Evolutionary conservation across 2,329 filamentous ascomycete species (phyloP), one percentile per base, ranked within the genome.

Genomic region (Fusarium scirpi): DNA sequence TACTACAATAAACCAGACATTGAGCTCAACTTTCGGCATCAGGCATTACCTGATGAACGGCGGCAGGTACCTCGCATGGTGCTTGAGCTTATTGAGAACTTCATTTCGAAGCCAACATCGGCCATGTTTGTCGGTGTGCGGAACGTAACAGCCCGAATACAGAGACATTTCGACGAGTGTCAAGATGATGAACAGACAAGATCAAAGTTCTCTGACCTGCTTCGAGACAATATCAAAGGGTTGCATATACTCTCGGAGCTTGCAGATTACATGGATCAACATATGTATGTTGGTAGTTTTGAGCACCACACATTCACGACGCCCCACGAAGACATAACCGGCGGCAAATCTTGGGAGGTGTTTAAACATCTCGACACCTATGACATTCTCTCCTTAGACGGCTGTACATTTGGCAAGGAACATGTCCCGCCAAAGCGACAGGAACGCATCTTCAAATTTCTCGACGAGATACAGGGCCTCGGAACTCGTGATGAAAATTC

Each of bases 81-180:
- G 30, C 65, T 62, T 12, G 67, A 71, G n/a, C 45, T 74, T 22
- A 73, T 73, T 16, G 69, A 74, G 53, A 73, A 74, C 40, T 74
- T 74, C 60, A 69, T 74, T 15, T 67, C 69, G 29, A 55, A 56
- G 20, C 18, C 38, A 20, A 18, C 32, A 13, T 55, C 61, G 4
- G 52, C 41, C 3, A 47, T 69, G 55, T 70, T 62, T 32, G 59
- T 67, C 8, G 69, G 71, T 7, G 66, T 73, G 41, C 64, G 69
- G 8, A 74, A 69, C 43, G 55, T 66, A 11, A 71, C 71, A n/a
- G 61, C 52, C 18, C 58, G 56, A 16, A 49, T 74, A 18, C 68
- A 69, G 58, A 51, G 46, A 38, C 63, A 67, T 27, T 45, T 74
- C 12, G 71, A 73, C 7, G 69, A 71, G 25, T 61, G 51, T 24